Conservation (phyloP, 208 protist species). For the Crithidia sp. region DNA sequence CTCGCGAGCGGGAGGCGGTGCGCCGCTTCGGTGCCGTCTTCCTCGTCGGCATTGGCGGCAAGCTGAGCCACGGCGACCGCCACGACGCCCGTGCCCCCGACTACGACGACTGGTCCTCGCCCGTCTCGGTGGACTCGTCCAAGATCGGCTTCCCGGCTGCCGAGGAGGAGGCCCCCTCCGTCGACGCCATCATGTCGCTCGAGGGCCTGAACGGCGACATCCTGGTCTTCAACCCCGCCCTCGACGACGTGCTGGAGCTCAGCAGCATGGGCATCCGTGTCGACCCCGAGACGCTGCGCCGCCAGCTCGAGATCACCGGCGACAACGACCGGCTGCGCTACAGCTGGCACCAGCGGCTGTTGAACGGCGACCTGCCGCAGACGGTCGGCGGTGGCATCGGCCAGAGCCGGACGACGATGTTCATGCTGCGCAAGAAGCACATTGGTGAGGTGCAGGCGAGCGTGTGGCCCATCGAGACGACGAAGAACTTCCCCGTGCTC, state of each 20-base stretch:
- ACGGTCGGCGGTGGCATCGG: constrained; percentile 90
- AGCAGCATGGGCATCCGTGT: constrained; percentile 94
- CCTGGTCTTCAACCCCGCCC: constrained; percentile 82
- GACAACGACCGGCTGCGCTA: constrained; percentile 66
- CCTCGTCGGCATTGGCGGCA: constrained; percentile 88
- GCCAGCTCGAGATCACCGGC: constrained; percentile 78
- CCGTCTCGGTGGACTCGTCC: constrained; percentile 41
- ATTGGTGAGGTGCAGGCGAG: constrained; percentile 93
- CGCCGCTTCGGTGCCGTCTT: constrained; percentile 90
- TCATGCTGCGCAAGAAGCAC: constrained; percentile 89
- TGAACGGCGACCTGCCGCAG: constrained; percentile 81
- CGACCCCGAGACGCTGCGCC: constrained; percentile 71
- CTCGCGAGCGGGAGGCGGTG: constrained; percentile 73
- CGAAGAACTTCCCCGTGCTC: constrained; percentile 35
- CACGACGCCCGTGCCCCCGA: constrained; percentile 90
- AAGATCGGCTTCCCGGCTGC: constrained; percentile 40
- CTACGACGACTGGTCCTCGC: constrained; percentile 94
- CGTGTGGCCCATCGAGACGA: constrained; percentile 73
- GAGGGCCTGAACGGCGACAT: constrained; percentile 91
- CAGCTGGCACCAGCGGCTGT: constrained; percentile 79
- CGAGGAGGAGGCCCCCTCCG: constrained; percentile 38
- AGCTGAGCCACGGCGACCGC: constrained; percentile 74
- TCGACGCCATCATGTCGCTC: constrained; percentile 65
- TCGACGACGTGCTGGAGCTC: constrained; percentile 89
- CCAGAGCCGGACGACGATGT: constrained; percentile 89